phyloP scores from a whole-genome alignment of 176 grass and related monocot species.

The Microstegium vimineum region DNA sequence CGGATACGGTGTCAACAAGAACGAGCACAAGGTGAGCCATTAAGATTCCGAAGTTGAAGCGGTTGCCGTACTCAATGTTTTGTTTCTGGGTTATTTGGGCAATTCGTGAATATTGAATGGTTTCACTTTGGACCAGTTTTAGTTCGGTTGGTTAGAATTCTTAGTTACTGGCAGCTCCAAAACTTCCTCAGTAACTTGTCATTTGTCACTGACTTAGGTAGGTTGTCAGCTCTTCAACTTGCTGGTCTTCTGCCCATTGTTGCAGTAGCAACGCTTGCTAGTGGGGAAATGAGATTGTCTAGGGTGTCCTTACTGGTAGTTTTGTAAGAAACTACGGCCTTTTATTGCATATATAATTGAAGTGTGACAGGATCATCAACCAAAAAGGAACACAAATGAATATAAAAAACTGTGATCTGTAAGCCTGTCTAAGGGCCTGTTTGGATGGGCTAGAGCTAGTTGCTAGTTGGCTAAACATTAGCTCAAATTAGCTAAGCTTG shows the following conservation, averaged over 20 bases:
- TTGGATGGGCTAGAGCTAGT: no score
- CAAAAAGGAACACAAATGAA: not conserved
- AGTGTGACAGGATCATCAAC: not conserved
- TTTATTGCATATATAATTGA: not conserved
- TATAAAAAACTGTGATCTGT: not conserved
- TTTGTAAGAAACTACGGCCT: not conserved
- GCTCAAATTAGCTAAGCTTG: no score
- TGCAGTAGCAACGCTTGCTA: constrained; percentile 10
- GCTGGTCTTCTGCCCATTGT: constrained; percentile 5
- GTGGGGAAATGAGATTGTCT: not conserved
- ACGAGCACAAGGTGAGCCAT: constrained; percentile 71
- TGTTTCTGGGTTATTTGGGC: not conserved
- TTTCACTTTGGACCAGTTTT: constrained; percentile 8
- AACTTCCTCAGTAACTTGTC: not conserved
- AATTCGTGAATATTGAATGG: not conserved
- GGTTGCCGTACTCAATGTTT: not conserved
- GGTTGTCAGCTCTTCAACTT: not conserved
- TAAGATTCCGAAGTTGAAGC: constrained; percentile 1
- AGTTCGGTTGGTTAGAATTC: not conserved
- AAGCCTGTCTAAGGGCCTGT: no score
- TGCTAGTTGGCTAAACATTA: no score
- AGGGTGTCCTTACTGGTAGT: not conserved
- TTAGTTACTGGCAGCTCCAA: not conserved
- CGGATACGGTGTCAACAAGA: constrained; percentile 79
- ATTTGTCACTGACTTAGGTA: constrained; percentile 8